Evolutionary conservation across 306 rosid species (phyloP).

Genomic region (Boehmeria nivea): DNA sequence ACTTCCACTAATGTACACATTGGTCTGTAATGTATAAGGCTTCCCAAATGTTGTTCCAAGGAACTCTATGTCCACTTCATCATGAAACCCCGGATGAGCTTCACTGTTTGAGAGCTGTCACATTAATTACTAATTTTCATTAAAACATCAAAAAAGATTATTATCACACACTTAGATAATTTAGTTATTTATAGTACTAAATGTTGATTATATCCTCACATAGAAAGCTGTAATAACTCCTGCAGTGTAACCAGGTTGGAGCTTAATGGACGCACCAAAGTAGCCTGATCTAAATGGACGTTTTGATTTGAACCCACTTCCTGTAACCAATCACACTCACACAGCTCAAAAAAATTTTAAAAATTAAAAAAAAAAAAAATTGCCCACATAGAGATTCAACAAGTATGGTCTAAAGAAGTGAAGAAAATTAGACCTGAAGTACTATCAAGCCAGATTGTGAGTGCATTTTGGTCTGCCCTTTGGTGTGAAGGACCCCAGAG

Average conservation of each 20-base stretch:
- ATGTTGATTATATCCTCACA: conserved; percentile 60
- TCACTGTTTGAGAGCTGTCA: conserved; percentile 86
- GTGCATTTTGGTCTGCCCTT: conserved; percentile 43
- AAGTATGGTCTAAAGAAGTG: background rate
- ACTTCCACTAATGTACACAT: conserved; percentile 90
- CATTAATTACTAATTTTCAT: too few relatives aligned
- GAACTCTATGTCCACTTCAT: conserved; percentile 95
- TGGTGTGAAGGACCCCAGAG: conserved; percentile 97
- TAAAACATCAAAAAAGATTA: too few relatives aligned
- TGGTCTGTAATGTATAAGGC: conserved; percentile 90
- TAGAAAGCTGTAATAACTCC: conserved; percentile 96
- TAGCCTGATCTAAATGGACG: conserved; percentile 90
- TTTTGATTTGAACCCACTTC: conserved; percentile 90
- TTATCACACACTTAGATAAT: too few relatives aligned
- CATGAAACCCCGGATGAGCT: conserved; percentile 95
- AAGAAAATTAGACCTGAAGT: conserved; percentile 45
- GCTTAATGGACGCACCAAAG: conserved; percentile 82
- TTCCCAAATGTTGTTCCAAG: conserved; percentile 95
- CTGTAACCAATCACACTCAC: conserved; percentile 21
- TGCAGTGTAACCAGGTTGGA: conserved; percentile 93
- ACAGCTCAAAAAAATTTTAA: too few relatives aligned
- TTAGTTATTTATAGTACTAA: too few relatives aligned
- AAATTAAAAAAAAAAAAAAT: background rate
- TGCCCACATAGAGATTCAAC: background rate
- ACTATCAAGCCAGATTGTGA: conserved; percentile 88